A percentile compares a stretch with the other conserved stretches of the same genome.
Conservation (phyloP, 305 asterid genomes). For the Rubia peregrina region DNA sequence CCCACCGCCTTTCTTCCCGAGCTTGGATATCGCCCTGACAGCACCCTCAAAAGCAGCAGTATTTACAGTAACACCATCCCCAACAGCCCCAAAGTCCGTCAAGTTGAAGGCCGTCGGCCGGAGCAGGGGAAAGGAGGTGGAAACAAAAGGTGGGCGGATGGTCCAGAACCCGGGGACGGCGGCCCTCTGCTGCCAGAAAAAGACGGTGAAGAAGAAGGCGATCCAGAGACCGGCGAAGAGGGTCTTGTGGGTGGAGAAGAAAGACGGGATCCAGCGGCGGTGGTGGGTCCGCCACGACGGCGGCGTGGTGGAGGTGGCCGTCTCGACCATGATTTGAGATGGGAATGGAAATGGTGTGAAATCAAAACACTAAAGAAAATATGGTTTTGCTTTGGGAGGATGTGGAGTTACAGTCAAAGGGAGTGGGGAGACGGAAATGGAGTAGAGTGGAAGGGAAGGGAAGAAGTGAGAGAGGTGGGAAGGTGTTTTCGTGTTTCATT, state of each 20-base stretch:
- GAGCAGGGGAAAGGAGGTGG: conserved; percentile 42
- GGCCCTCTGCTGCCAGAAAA: conserved; percentile 57
- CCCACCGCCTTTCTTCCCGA: conserved; percentile 68
- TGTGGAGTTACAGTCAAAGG: conserved; percentile 27
- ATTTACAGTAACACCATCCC: conserved; percentile 72
- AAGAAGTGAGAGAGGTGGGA: conserved; percentile 7
- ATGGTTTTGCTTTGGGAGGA: conserved; percentile 13
- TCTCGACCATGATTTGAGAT: conserved; percentile 38
- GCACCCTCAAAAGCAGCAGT: conserved; percentile 79
- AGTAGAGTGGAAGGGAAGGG: conserved; percentile 53
- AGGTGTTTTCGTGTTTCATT: not conserved
- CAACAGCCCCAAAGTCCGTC: conserved; percentile 83
- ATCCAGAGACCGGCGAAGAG: conserved; percentile 38
- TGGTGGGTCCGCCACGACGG: conserved; percentile 41
- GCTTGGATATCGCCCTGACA: conserved; percentile 54
- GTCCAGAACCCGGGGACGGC: conserved; percentile 36
- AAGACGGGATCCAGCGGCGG: conserved; percentile 53
- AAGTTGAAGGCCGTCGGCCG: conserved; percentile 58
- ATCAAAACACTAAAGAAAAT: not conserved
- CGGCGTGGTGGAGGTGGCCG: conserved; percentile 21
- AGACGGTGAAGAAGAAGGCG: conserved; percentile 38
- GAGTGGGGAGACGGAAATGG: conserved; percentile 24
- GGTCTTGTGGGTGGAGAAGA: conserved; percentile 44
- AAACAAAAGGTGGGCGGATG: conserved; percentile 37
- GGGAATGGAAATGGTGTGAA: not conserved